phyloP scores from a whole-genome alignment of 2,329 filamentous ascomycete species.

The Calonectria fujianensis region DNA sequence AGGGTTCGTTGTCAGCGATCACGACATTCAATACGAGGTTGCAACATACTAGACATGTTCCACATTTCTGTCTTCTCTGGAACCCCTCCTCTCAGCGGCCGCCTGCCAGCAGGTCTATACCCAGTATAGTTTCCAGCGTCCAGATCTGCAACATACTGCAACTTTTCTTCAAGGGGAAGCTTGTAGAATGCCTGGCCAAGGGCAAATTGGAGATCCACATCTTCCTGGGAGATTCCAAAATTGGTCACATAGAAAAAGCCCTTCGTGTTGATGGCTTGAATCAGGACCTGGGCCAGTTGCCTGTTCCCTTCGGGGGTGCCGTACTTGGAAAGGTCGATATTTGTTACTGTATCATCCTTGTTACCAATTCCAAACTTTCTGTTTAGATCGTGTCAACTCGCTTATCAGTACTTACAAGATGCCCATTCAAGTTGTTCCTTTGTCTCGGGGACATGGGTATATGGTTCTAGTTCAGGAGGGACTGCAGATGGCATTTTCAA shows the following conservation, averaged over 20 bases:
- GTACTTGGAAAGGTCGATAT: slow-evolving; percentile 59
- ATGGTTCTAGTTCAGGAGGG: slow-evolving; percentile 54
- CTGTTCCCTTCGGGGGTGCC: slow-evolving; percentile 57
- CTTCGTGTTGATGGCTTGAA: slow-evolving; percentile 61
- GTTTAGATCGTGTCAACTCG: too few relatives aligned
- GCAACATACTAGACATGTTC: slow-evolving; percentile 61
- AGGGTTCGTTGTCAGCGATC: background rate
- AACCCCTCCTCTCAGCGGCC: slow-evolving; percentile 60
- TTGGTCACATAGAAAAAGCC: slow-evolving; percentile 68
- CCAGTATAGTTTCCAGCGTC: slow-evolving; percentile 74
- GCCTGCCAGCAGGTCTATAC: slow-evolving; percentile 68
- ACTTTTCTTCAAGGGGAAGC: slow-evolving; percentile 75
- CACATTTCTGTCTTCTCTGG: slow-evolving; percentile 63
- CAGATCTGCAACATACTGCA: slow-evolving; percentile 70
- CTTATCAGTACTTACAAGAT: background rate
- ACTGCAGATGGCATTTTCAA: slow-evolving; percentile 59
- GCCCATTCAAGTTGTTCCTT: slow-evolving; percentile 62
- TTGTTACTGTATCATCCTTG: slow-evolving; percentile 52
- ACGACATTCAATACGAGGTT: background rate
- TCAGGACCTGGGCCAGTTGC: slow-evolving; percentile 54
- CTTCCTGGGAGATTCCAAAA: slow-evolving; percentile 75
- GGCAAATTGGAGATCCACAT: slow-evolving; percentile 75
- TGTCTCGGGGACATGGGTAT: slow-evolving; percentile 61
- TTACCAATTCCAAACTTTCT: background rate
- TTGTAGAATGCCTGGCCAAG: slow-evolving; percentile 72